phyloP scores from a whole-genome alignment of 441 rosid species.

The Pelargonium cotyledonis region DNA sequence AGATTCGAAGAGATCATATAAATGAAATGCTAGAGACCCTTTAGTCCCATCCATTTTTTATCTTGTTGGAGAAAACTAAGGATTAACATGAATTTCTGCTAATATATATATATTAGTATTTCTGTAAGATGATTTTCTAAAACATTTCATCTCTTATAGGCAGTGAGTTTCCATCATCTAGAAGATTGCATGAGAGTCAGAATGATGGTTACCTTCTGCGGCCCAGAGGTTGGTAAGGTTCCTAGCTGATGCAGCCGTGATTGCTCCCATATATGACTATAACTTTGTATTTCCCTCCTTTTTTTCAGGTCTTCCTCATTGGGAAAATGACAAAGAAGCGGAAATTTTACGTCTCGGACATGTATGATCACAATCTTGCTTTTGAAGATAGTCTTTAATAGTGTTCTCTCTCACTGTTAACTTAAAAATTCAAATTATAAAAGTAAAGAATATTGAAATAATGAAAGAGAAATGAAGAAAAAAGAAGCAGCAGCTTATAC shows the following conservation, averaged over 20 bases:
- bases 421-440: background rate
- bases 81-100: no score
- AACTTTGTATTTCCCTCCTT: background rate
- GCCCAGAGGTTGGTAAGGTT: slow-evolving; percentile 45
- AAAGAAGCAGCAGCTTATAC: background rate
- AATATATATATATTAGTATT: background rate
- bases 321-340: slow-evolving; percentile 79
- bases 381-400: background rate
- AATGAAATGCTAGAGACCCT: slow-evolving; percentile 1
- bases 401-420: background rate
- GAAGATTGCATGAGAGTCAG: slow-evolving; percentile 34
- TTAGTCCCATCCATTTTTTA: background rate
- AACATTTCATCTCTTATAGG: slow-evolving; percentile 30
- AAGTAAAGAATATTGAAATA: background rate
- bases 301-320: slow-evolving; percentile 51
- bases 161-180: slow-evolving; percentile 36
- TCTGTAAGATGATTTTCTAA: slow-evolving; percentile 6
- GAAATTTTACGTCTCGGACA: slow-evolving; percentile 68
- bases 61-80: background rate
- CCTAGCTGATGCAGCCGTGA: background rate
- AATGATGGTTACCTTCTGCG: slow-evolving; percentile 37
- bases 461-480: background rate
- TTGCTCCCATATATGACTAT: background rate
- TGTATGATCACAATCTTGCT: slow-evolving; percentile 42
- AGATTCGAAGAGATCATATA: background rate